Percentiles rank a stretch among this genome's conserved stretches.
phyloP scores from a whole-genome alignment of 768 basidiomycete species.

The Fomitopsis pulvina region DNA sequence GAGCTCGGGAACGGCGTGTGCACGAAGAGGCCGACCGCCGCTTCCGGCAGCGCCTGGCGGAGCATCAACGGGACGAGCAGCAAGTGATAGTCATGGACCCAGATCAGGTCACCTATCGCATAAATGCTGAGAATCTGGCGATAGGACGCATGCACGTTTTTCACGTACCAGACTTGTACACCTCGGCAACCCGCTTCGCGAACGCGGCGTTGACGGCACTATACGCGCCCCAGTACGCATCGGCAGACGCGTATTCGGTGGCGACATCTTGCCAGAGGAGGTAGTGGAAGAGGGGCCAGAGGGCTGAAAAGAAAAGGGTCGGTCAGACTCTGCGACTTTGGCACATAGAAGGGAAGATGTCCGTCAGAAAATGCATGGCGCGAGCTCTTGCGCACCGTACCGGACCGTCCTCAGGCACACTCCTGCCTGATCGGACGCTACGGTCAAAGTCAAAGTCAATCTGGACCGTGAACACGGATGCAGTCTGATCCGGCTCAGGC shows the following conservation, averaged over 20 bases:
- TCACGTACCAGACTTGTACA: slow-evolving; percentile 47
- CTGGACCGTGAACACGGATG: too few species aligned
- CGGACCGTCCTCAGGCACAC: too few species aligned
- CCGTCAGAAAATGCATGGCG: too few species aligned
- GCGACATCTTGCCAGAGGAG: slow-evolving; percentile 97
- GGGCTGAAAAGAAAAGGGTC: slow-evolving; percentile 41
- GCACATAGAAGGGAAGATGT: too few species aligned
- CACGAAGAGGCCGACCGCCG: slow-evolving; percentile 85
- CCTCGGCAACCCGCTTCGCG: slow-evolving; percentile 63
- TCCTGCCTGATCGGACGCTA: too few species aligned
- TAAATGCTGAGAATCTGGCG: too few species aligned
- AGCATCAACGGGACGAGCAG: slow-evolving; percentile 85
- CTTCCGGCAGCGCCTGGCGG: slow-evolving; percentile 61
- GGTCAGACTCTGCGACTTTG: too few species aligned
- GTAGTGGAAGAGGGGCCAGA: slow-evolving; percentile 99
- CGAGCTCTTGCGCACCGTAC: too few species aligned
- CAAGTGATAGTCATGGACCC: slow-evolving; percentile 95
- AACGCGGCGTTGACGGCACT: slow-evolving; percentile 80
- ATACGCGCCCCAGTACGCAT: slow-evolving; percentile 77
- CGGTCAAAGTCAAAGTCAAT: too few species aligned
- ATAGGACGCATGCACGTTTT: too few species aligned
- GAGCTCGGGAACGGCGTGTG: slow-evolving; percentile 98
- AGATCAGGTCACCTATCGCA: slow-evolving; percentile 73
- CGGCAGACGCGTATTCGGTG: slow-evolving; percentile 81
- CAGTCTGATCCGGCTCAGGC: too few species aligned